A percentile compares a stretch with the other conserved stretches of the same genome.
Evolutionary conservation across 257 asterid species (phyloP).

Genomic region (Asclepias syriaca): DNA sequence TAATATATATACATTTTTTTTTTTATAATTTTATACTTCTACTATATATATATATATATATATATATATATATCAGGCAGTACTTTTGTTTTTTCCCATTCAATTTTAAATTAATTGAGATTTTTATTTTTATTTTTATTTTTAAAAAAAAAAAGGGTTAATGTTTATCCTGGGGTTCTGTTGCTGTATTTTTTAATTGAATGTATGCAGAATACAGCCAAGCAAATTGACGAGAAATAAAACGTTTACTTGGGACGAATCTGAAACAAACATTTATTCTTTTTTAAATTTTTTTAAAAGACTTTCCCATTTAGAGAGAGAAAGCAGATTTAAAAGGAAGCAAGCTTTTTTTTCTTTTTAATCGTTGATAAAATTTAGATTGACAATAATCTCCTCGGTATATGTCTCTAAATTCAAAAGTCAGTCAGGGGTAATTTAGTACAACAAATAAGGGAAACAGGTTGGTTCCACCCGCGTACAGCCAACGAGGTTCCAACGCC

Average conservation of each 20-base stretch:
- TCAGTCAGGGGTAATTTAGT: conserved; percentile 21
- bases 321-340: too few relatives aligned
- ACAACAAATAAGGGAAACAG: neutral
- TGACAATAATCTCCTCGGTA: conserved; percentile 19
- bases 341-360: too few relatives aligned
- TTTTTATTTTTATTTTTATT: too few relatives aligned
- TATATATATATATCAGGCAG: too few relatives aligned
- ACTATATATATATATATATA: too few relatives aligned
- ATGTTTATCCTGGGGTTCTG: neutral
- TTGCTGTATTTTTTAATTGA: neutral
- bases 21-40: too few relatives aligned
- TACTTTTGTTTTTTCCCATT: too few relatives aligned
- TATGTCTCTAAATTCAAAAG: too few relatives aligned
- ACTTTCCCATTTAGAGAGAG: neutral
- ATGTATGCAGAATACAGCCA: neutral
- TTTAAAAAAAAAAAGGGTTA: neutral
- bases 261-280: neutral
- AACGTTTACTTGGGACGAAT: neutral
- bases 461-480: conserved; percentile 30
- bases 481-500: conserved; percentile 34
- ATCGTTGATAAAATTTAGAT: conserved; percentile 26
- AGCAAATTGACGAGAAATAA: neutral
- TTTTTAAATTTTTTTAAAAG: neutral
- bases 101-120: too few relatives aligned
- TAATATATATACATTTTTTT: too few relatives aligned